A percentile compares a stretch with the other conserved stretches of the same genome.
Evolutionary conservation across 495 filamentous ascomycete species (phyloP).

Genomic region (Penicillium herquei): DNA sequence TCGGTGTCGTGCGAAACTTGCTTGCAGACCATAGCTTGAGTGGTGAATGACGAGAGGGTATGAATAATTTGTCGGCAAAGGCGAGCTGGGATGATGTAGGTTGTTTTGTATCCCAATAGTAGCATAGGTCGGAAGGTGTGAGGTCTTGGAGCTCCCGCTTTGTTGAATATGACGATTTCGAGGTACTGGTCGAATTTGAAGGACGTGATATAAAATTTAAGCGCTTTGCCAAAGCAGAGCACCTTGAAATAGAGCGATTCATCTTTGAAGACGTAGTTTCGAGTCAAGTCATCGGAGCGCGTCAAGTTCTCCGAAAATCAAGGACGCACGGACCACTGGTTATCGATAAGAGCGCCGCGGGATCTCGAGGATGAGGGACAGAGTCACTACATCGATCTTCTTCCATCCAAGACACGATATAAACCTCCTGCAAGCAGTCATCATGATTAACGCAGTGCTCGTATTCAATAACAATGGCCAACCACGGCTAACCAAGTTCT

Average conservation of each 20-base stretch:
- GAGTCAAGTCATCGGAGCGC: background rate
- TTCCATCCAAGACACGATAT: background rate
- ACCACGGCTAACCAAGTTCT: constrained; percentile 96
- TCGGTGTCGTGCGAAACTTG: constrained; percentile 66
- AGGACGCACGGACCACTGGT: constrained; percentile 16
- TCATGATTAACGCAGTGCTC: constrained; percentile 97
- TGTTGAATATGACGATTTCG: constrained; percentile 22
- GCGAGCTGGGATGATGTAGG: constrained; percentile 55
- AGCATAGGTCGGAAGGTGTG: constrained; percentile 38
- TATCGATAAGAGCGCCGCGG: constrained; percentile 15
- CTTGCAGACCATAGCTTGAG: constrained; percentile 67
- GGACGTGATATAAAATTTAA: constrained; percentile 10
- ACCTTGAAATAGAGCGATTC: constrained; percentile 9
- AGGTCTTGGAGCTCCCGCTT: constrained; percentile 35
- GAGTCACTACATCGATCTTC: too few relatives aligned
- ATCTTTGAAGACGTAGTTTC: background rate
- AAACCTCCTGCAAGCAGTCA: constrained; percentile 3
- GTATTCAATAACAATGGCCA: constrained; percentile 99
- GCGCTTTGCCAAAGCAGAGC: background rate
- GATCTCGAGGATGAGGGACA: background rate
- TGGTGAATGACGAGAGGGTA: constrained; percentile 49
- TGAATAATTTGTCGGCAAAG: constrained; percentile 63
- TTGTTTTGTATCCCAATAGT: constrained; percentile 57
- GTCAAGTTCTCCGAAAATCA: constrained; percentile 18
- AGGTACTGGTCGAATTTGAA: background rate